Base-by-base conservation (phyloP, 2,329 filamentous ascomycete species). In the Curvularia hawaiiensis region DNA sequence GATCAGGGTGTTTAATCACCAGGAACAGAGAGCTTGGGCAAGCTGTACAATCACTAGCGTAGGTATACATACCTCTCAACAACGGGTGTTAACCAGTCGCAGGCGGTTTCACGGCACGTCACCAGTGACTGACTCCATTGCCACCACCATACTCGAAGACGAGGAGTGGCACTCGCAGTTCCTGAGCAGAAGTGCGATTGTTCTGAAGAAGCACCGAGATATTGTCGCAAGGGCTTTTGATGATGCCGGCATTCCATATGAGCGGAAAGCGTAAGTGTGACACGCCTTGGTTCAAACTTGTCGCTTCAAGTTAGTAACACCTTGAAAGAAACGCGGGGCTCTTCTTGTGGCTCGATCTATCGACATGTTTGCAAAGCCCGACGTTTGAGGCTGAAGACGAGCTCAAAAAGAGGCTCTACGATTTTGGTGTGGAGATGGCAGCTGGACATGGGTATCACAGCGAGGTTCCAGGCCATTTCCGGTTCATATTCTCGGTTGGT, bases 271-370 rank as follows among this genome's bases (percentile, higher is more conserved):
- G 54, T 57, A 35, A 44, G 54, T 57, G n/a, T 4, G 38, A 14
- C 7, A 8, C 10, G 20, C 4, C 38, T 9, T 43, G 40, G 14
- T 22, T 12, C 10, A 20, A 4, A 12, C 31, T 8, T 14, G 7
- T 14, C 16, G 20, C 12, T 20, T 8, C 4, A 22, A 24, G 33
- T 39, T 57, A n/a, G n/a, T n/a, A 18, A 57, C 30, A n/a, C 16
- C 1, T 20, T 20, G 18, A 81, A 0, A 77, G 73, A 4, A 86
- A 85, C 59, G 84, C 84, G 0, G 84, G 82, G 0, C 85, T 86
- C 63, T 87, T 87, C 64, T 60, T 87, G 2, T 86, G 80, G 77
- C 68, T 84, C 2, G 78, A 86, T 64, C 64, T 87, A 2, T 66
- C 56, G 20, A 52, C 48, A 2, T 70, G 57, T 52, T 41, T 70